Conservation (phyloP, 306 rosid species). For the Pyrus betulifolia region DNA sequence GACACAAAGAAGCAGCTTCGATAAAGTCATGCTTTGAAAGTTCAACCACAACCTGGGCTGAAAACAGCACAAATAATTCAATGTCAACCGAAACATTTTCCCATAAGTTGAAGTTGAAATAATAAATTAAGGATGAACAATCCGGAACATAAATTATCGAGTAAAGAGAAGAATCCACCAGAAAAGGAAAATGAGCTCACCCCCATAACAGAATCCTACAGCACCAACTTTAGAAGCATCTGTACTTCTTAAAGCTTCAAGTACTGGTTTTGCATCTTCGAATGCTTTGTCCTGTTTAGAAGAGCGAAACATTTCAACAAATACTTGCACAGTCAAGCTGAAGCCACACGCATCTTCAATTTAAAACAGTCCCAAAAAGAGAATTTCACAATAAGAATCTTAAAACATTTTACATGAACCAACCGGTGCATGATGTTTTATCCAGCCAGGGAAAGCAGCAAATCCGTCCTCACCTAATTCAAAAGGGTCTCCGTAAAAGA, state of each 20-base stretch:
- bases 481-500: constrained; percentile 48
- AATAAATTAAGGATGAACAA: not conserved
- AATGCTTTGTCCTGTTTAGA: constrained; percentile 36
- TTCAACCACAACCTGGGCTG: constrained; percentile 37
- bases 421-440: constrained; percentile 35
- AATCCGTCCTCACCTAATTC: constrained; percentile 4
- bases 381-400: not conserved
- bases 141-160: not conserved
- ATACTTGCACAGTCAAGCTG: not conserved
- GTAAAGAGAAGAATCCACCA: not conserved
- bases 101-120: not conserved
- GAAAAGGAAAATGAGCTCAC: constrained; percentile 23
- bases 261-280: constrained; percentile 38
- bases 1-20: constrained; percentile 34
- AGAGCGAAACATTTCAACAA: not conserved
- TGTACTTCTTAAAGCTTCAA: constrained; percentile 43
- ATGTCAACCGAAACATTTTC: not conserved
- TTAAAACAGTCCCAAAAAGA: not conserved
- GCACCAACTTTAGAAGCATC: constrained; percentile 48
- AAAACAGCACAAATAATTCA: not conserved
- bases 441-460: constrained; percentile 26
- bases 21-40: constrained; percentile 27
- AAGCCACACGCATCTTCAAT: not conserved
- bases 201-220: constrained; percentile 71
- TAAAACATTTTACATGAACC: not conserved